Conservation (phyloP, 1,284 basidiomycete species). For the Cerioporus squamosus region DNA sequence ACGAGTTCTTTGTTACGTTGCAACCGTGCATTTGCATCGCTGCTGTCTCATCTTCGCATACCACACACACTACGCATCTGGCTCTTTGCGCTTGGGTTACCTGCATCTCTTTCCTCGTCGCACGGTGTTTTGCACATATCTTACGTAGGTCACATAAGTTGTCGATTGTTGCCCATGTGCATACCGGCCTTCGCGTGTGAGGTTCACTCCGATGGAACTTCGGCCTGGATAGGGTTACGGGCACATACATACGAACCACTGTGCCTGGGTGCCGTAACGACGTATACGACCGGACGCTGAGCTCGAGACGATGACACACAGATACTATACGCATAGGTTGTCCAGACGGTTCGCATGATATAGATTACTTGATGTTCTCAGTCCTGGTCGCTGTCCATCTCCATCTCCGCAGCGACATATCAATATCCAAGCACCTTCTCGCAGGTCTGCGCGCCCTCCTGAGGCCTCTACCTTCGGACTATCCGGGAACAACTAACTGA, state of each 20-base stretch:
- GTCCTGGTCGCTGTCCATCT: background rate
- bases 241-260: no score
- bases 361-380: conserved; percentile 11
- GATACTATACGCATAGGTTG: conserved; percentile 9
- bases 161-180: conserved; percentile 2
- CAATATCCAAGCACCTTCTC: background rate
- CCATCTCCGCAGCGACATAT: background rate
- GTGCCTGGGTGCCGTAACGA: conserved; percentile 1
- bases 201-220: no score
- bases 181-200: background rate
- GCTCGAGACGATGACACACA: background rate
- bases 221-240: no score
- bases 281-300: background rate
- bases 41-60: conserved; percentile 3
- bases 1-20: background rate
- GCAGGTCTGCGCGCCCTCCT: no score
- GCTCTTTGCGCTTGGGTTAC: conserved; percentile 17
- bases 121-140: conserved; percentile 16
- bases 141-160: conserved; percentile 12
- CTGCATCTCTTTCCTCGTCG: conserved; percentile 11
- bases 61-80: conserved; percentile 6
- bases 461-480: no score
- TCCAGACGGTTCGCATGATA: background rate
- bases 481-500: background rate
- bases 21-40: background rate